Percentiles rank a stretch among this genome's conserved stretches.
Conservation (phyloP, 768 basidiomycete species). For the Macrocybe gigantea region DNA sequence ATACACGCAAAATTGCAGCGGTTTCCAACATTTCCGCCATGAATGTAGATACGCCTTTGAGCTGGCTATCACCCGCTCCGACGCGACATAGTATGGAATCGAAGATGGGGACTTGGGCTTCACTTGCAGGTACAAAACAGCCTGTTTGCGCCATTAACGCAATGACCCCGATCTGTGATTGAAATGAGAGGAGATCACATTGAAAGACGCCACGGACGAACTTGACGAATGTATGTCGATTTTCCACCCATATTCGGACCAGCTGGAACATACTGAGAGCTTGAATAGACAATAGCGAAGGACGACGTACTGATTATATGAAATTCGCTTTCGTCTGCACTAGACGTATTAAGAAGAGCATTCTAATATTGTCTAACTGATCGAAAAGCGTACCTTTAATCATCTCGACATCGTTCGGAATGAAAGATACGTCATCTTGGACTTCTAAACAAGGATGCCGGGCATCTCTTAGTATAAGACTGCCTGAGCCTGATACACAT, state of each 20-base stretch:
- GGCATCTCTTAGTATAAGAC: constrained; percentile 76
- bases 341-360: background rate
- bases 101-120: constrained; percentile 85
- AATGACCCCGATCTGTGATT: constrained; percentile 78
- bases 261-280: constrained; percentile 34
- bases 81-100: constrained; percentile 95
- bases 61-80: constrained; percentile 94
- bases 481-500: constrained; percentile 57
- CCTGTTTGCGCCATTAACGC: constrained; percentile 95
- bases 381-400: constrained; percentile 56
- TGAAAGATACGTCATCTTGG: constrained; percentile 92
- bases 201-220: constrained; percentile 14
- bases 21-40: constrained; percentile 99
- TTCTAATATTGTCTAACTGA: background rate
- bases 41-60: constrained; percentile 97
- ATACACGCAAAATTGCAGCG: constrained; percentile 84
- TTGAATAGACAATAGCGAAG: background rate
- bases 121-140: constrained; percentile 89
- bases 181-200: background rate
- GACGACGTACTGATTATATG: constrained; percentile 77
- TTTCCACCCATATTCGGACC: constrained; percentile 99
- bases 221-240: constrained; percentile 93
- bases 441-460: constrained; percentile 96
- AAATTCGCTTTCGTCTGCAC: constrained; percentile 78
- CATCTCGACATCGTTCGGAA: constrained; percentile 95